Evolutionary conservation across 441 rosid genomes (phyloP), one percentile per base, ranked within the genome.

Genomic region (Populus hybrid): DNA sequence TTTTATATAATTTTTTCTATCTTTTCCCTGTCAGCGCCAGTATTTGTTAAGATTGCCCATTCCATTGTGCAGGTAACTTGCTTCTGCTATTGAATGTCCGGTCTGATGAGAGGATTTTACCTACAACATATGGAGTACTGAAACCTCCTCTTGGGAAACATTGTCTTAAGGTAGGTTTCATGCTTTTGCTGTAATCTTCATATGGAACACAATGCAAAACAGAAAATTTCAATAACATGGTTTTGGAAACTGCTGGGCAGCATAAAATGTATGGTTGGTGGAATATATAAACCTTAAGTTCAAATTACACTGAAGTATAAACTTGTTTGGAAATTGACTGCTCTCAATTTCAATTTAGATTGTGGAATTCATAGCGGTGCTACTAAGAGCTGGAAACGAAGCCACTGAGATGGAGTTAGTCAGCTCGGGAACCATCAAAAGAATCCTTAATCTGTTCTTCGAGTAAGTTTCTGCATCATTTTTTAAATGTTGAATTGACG

Each of bases 81-180:
- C 92, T 93, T 30, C 73, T 70, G 85, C 91, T 96, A 77, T 80
- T 96, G 76, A 87, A 86, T 67, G 92, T 96, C 65, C 84, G 87
- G 32, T 87, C 93, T 77, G 98, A 93, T 87, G 96, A 90, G 77
- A 94, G 89, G 78, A 40, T 90, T 67, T 88, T 97, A 83, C 97
- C 94, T 14, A 97, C 99, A 20, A 89, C 99, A 16, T 97, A 88
- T 79, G 98, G 98, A 64, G 92, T 90, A 79, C 81, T 97, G 82
- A 91, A 86, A 85, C 99, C 99, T 57, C 99, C 99, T 77, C 93
- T 97, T 40, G 99, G 99, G 80, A 94, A 94, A 86, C 97, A 94
- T 84, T 97, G 99, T 20, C 87, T 97, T 57, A 97, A 94, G 99
- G 99, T 97, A 28, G 73, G 82, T 70, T 82, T 81, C 57, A 30